Evolutionary conservation across 805 yeast species (phyloP).

Genomic region (Schwanniomyces polymorphus): DNA sequence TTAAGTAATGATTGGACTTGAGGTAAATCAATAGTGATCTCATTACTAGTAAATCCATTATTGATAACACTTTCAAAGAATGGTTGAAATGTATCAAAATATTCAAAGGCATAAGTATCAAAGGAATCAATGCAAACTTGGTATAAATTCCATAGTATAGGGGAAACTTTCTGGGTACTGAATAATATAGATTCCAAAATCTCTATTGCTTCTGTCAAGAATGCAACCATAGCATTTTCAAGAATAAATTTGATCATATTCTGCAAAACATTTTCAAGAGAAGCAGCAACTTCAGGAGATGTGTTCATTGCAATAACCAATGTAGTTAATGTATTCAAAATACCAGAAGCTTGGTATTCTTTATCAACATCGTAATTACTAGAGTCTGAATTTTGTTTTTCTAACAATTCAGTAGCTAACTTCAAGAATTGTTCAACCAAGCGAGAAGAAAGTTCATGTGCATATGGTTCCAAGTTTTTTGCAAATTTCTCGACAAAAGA

Average conservation of each 20-base stretch:
- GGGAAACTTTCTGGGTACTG: slow-evolving; percentile 52
- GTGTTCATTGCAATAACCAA: slow-evolving; percentile 43
- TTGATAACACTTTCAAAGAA: slow-evolving; percentile 56
- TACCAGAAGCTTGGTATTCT: slow-evolving; percentile 45
- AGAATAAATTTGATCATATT: slow-evolving; percentile 35
- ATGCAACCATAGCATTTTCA: slow-evolving; percentile 40
- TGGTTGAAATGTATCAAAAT: slow-evolving; percentile 55
- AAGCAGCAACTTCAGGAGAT: slow-evolving; percentile 36
- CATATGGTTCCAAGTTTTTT: slow-evolving; percentile 41
- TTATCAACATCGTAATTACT: slow-evolving; percentile 29
- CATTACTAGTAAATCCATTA: slow-evolving; percentile 45
- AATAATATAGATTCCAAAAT: slow-evolving; percentile 54
- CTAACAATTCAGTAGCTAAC: slow-evolving; percentile 58
- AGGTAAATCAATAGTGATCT: slow-evolving; percentile 36
- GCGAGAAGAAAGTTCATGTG: slow-evolving; percentile 43
- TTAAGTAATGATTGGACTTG: slow-evolving; percentile 37
- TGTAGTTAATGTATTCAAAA: slow-evolving; percentile 41
- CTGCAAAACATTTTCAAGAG: slow-evolving; percentile 32
- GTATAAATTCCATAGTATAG: slow-evolving; percentile 54
- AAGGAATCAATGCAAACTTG: slow-evolving; percentile 51
- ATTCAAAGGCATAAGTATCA: slow-evolving; percentile 60
- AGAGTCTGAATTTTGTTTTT: slow-evolving; percentile 15
- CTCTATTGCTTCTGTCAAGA: slow-evolving; percentile 39
- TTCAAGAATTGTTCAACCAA: slow-evolving; percentile 73
- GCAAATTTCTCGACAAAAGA: slow-evolving; percentile 45